phyloP scores from a whole-genome alignment of 2,329 filamentous ascomycete species.

The Aspergillus bombycis region DNA sequence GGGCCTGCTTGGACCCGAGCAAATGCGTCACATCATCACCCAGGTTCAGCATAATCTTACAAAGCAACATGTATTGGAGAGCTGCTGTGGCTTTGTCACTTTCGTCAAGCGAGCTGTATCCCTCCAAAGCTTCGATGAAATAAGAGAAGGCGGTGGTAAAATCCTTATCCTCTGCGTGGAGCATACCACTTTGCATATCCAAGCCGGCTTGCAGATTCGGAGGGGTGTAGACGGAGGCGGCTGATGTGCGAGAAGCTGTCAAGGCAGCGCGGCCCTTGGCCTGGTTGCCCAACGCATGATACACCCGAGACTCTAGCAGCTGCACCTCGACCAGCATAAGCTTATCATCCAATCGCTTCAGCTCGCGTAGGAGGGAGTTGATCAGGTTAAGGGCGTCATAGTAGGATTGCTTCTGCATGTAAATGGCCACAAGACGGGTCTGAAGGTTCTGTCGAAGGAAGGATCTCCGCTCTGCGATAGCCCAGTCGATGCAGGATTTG shows the following conservation, averaged over 20 bases:
- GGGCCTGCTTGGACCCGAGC: constrained; percentile 93
- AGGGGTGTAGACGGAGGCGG: constrained; percentile 95
- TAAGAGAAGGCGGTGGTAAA: constrained; percentile 99
- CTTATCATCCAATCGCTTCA: constrained; percentile 98
- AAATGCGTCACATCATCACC: constrained; percentile 94
- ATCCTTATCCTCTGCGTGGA: constrained; percentile 97
- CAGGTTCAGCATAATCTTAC: constrained; percentile 99
- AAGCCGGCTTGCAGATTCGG: constrained; percentile 92
- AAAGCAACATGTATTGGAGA: constrained; percentile 98
- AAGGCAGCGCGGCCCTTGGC: constrained; percentile 93
- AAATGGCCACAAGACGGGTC: constrained; percentile 87
- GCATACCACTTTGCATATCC: constrained; percentile 99
- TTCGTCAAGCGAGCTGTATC: constrained; percentile 93
- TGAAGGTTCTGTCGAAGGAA: constrained; percentile 98
- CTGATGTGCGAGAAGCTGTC: constrained; percentile 90
- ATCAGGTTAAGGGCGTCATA: constrained; percentile 96
- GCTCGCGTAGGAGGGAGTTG: constrained; percentile 91
- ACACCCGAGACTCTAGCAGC: constrained; percentile 93
- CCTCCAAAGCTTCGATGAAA: constrained; percentile 98
- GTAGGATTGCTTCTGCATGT: constrained; percentile 97
- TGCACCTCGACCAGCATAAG: constrained; percentile 97
- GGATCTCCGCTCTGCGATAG: constrained; percentile 86
- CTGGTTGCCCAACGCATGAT: constrained; percentile 95
- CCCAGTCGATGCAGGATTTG: constrained; percentile 99
- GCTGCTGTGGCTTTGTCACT: constrained; percentile 88